These are phyloP conservation scores for Saccharomyces jurei DNA, from an alignment of 805 yeast genomes.

Conservation along the genomic window DNA sequence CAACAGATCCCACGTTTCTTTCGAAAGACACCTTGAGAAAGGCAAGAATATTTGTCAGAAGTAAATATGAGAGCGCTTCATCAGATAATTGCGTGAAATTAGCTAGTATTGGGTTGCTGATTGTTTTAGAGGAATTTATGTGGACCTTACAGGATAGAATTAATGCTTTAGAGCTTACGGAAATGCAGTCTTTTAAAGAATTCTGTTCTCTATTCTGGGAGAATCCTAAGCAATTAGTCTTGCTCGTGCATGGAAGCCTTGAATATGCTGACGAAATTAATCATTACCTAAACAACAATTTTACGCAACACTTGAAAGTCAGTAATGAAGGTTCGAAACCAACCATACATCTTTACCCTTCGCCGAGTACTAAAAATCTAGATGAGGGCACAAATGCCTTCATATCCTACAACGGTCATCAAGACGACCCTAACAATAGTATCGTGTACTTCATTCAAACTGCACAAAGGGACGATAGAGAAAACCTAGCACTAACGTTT, in stretches of 20 bases:
- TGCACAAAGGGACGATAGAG: conserved; percentile 37
- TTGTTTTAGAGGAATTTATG: conserved; percentile 47
- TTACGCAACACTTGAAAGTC: conserved; percentile 24
- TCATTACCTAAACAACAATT: conserved; percentile 15
- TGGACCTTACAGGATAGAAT: conserved; percentile 49
- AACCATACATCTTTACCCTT: neutral
- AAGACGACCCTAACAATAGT: conserved; percentile 44
- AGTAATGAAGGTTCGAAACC: neutral
- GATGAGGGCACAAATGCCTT: conserved; percentile 32
- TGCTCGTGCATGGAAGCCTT: conserved; percentile 47
- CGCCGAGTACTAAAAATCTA: conserved; percentile 35
- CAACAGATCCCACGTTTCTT: conserved; percentile 7
- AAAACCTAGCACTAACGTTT: conserved; percentile 35
- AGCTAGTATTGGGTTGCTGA: conserved; percentile 43
- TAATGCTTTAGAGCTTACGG: conserved; percentile 46
- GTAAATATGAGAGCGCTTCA: conserved; percentile 38
- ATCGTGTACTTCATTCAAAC: conserved; percentile 50
- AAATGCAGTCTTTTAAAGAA: conserved; percentile 28
- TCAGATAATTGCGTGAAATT: conserved; percentile 39
- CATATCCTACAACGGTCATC: conserved; percentile 30
- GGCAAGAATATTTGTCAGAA: conserved; percentile 41
- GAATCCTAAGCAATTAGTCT: conserved; percentile 30
- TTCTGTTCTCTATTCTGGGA: conserved; percentile 27
- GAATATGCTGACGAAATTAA: conserved; percentile 20
- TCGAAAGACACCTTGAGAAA: conserved; percentile 35